These are phyloP conservation scores for Francoa sonchifolia DNA, from an alignment of 441 rosid species.

Conservation along the genomic window DNA sequence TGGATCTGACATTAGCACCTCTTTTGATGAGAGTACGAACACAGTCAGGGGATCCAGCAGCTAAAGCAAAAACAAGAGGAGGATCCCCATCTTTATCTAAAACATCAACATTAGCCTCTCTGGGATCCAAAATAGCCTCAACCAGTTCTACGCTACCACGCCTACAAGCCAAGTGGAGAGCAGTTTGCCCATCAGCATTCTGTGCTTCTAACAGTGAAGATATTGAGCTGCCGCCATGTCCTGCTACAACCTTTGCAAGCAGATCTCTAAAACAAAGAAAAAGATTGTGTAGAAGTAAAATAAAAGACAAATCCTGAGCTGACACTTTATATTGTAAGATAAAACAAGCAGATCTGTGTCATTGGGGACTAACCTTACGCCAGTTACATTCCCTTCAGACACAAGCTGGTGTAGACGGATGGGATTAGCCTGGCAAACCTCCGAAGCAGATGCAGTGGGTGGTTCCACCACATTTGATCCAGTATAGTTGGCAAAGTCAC, in stretches of 20 bases:
- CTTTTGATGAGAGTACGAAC: conserved; percentile 72
- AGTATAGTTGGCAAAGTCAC: conserved; percentile 39
- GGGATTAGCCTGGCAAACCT: conserved; percentile 42
- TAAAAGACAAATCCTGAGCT: conserved; percentile 7
- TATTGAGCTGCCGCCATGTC: conserved; percentile 33
- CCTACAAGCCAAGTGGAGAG: conserved; percentile 96
- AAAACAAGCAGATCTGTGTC: conserved; percentile 1
- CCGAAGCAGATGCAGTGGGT: conserved; percentile 30
- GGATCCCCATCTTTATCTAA: conserved; percentile 98
- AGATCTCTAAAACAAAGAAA: conserved; percentile 39
- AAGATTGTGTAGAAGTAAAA: conserved; percentile 2
- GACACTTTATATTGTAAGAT: conserved; percentile 12
- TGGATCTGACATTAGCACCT: conserved; percentile 75
- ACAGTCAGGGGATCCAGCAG: conserved; percentile 97
- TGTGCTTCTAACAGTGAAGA: conserved; percentile 65
- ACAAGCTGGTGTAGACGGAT: conserved; percentile 61
- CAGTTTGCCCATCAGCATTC: conserved; percentile 88
- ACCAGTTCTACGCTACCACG: conserved; percentile 93
- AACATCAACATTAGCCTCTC: conserved; percentile 68
- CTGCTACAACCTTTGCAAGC: conserved; percentile 62
- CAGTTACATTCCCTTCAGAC: conserved; percentile 61
- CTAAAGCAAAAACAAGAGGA: conserved; percentile 96
- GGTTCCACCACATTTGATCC: conserved; percentile 51
- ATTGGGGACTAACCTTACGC: conserved; percentile 64
- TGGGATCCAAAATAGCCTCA: conserved; percentile 57